Percentiles rank a stretch among this genome's conserved stretches.
phyloP scores from a whole-genome alignment of 1,139 yeast species.

The Komagataea norvegica region DNA sequence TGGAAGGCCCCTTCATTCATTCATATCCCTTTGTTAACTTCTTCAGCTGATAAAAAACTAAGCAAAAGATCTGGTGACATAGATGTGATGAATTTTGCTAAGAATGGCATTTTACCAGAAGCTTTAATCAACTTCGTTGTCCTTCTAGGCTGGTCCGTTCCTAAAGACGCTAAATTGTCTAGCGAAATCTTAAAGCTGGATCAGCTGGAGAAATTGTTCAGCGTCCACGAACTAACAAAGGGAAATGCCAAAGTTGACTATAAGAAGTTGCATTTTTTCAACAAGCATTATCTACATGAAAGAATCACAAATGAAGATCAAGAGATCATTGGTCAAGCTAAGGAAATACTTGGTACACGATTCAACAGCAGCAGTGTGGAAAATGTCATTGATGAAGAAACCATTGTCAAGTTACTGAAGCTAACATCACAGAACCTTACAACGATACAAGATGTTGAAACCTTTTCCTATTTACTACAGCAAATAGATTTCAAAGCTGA shows the following conservation, averaged over 20 bases:
- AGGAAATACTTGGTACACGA: conserved; percentile 23
- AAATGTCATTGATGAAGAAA: conserved; percentile 23
- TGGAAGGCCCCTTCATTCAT: conserved; percentile 79
- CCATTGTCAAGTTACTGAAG: conserved; percentile 24
- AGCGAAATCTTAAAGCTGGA: conserved; percentile 41
- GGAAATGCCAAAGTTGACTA: conserved; percentile 93
- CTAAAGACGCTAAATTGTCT: conserved; percentile 46
- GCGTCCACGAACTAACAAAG: conserved; percentile 69
- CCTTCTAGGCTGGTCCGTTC: conserved; percentile 85
- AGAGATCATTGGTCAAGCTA: conserved; percentile 33
- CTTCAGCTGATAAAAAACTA: conserved; percentile 68
- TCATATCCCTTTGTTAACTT: conserved; percentile 87
- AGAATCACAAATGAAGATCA: conserved; percentile 36
- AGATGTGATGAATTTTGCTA: conserved; percentile 56
- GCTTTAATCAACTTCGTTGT: conserved; percentile 86
- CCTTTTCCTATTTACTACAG: conserved; percentile 47
- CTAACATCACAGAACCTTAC: conserved; percentile 37
- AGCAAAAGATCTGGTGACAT: conserved; percentile 84
- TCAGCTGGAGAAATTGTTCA: conserved; percentile 33
- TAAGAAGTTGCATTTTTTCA: conserved; percentile 67
- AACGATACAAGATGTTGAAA: conserved; percentile 44
- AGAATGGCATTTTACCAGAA: conserved; percentile 72
- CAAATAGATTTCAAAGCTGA: conserved; percentile 33
- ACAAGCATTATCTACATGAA: conserved; percentile 55
- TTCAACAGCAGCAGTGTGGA: no score